Evolutionary conservation across 176 grass and related monocot genomes (phyloP).

Genomic region (Zea luxurians): DNA sequence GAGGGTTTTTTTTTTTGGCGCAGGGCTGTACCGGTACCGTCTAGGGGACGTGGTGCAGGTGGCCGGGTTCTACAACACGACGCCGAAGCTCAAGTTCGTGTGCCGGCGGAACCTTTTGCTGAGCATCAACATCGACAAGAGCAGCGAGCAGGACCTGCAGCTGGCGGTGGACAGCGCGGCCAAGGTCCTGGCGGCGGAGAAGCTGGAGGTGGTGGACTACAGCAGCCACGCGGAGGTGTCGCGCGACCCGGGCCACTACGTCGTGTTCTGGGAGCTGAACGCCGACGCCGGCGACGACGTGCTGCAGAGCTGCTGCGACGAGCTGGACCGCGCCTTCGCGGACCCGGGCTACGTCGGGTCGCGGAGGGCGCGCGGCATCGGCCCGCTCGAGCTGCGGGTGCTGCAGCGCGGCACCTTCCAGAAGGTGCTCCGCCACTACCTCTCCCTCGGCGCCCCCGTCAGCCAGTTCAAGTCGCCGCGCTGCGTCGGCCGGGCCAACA

Average conservation of each 20-base stretch:
- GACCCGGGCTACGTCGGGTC: constrained; percentile 71
- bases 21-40: constrained; percentile 80
- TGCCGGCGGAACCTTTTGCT: constrained; percentile 69
- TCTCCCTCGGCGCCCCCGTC: constrained; percentile 53
- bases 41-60: constrained; percentile 77
- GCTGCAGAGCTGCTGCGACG: constrained; percentile 70
- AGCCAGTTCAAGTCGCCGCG: constrained; percentile 90
- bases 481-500: constrained; percentile 50
- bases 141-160: constrained; percentile 85
- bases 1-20: not conserved
- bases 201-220: constrained; percentile 89
- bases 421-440: constrained; percentile 59
- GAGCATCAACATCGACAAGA: constrained; percentile 93
- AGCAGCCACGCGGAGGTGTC: constrained; percentile 67
- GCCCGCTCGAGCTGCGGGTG: constrained; percentile 60
- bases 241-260: constrained; percentile 67
- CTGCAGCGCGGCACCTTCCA: constrained; percentile 57
- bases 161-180: constrained; percentile 55
- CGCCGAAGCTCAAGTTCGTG: constrained; percentile 84
- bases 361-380: constrained; percentile 42
- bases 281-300: constrained; percentile 46
- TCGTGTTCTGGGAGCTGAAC: constrained; percentile 81
- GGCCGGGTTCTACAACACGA: constrained; percentile 77
- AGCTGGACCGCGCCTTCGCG: constrained; percentile 59
- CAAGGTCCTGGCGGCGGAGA: constrained; percentile 58